Evolutionary conservation across 148 eudicot genomes (phyloP), one percentile per base, ranked within the genome.

Genomic region (Rheum nobile): DNA sequence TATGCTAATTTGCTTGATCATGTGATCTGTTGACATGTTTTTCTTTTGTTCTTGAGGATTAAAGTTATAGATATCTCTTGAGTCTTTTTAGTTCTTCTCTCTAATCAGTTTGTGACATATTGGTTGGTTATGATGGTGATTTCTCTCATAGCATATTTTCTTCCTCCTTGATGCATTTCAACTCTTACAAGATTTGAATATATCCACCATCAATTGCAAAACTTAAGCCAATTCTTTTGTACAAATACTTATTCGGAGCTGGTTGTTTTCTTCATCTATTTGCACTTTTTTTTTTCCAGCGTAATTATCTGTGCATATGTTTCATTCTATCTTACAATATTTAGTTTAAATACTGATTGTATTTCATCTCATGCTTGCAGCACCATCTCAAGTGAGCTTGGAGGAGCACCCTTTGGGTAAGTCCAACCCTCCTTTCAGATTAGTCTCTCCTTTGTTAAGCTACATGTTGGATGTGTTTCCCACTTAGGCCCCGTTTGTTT

Each of bases 391-490:
- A 77, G 76, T 77, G 96, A 87, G 67, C 73, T 84, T 79, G 94
- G 88, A 75, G 98, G 98, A 65, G 89, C 98, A 46, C 98, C 98
- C 41, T 93, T 93, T 71, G 96, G 98, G 98, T 93, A 90, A 48
- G 84, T 80, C 39, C 42, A 75, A 34, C 41, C 73, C 69, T 19
- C 8, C 67, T 41, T 17, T 22, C 10, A 5, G 12, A 16, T 4
- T 48, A 32, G 26, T 7, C 14, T 65, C 12, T 14, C 14, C 13
- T 65, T 32, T 31, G 41, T 65, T 32, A 34, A 65, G 22, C 70
- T 34, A 65, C 16, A 1, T 57, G 65, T 22, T 54, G 1, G 0
- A 21, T 24, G 3, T 21, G 61, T 47, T 8, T 54, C 29, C 26
- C 22, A 19, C n/a, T n/a, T n/a, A n/a, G n/a, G n/a, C n/a, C n/a